Base-by-base conservation (phyloP, 306 rosid genomes). In the Vicia villosa region DNA sequence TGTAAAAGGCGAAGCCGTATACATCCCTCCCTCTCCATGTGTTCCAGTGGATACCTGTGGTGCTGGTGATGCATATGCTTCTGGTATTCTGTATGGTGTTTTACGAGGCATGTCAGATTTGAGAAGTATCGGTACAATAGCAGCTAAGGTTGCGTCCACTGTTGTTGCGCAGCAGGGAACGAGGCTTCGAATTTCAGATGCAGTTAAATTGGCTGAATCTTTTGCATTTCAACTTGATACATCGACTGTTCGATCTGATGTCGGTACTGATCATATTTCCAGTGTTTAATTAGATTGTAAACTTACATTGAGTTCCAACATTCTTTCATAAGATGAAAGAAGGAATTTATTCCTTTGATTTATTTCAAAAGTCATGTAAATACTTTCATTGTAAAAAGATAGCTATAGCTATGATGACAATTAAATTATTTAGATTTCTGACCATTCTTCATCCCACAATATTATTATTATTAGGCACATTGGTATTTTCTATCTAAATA, bases 91-190 rank as follows among this genome's bases (percentile, higher is more conserved):
- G 34, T 94, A 85, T 58, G 96, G 95, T 52, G 77, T 94, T 40
- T 58, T 85, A 60, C 72, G 88, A 15, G 97, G 97, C 3, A 37
- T 81, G 21, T 88, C 92, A 50, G 95, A 88, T 77, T 74, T 94
- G 78, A 88, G 84, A 80, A 86, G 86, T 38, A 85, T 90, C 79
- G 97, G 98, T 15, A 61, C 87, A 21, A 67, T 94, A 43, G 97
- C 97, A 42, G 77, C 97, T 28, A 87, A 84, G 81, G 87, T 88
- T 51, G 98, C 97, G 14, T 87, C 97, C 70, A 88, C 96, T 8
- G 98, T 94, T 41, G 98, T 94, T 5, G 92, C 89, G 47, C 98
- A 94, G 42, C 98, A 90, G 43, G 98, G 98, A 42, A 94, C 98
- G 13, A 82, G 98, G 40, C 91, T 94, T 55, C 30, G 89, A 54